These are phyloP conservation scores for Boletus insuetus DNA, from an alignment of 768 basidiomycete species.

Conservation along the genomic window DNA sequence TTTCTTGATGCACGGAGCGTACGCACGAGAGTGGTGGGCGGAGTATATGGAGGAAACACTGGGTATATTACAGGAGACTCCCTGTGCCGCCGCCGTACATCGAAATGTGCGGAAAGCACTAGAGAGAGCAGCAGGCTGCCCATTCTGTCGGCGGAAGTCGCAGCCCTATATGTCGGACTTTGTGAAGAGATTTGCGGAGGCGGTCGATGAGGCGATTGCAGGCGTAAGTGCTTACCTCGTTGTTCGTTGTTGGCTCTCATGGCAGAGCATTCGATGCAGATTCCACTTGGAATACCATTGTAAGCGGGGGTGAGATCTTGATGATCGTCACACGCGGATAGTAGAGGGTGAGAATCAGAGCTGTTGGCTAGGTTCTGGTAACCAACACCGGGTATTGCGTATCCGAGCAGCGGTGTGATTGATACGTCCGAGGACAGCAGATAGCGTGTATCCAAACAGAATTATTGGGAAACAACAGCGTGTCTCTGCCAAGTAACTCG, in stretches of 20 bases:
- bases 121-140: conserved; percentile 13
- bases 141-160: conserved; percentile 20
- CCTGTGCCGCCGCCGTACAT: conserved; percentile 20
- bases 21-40: conserved; percentile 32
- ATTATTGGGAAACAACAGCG: no score
- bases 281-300: conserved; percentile 21
- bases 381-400: background rate
- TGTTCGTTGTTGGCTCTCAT: background rate
- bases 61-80: conserved; percentile 19
- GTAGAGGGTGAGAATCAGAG: background rate
- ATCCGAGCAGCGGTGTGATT: background rate
- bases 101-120: conserved; percentile 17
- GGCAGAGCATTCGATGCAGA: conserved; percentile 4
- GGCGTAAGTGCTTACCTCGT: conserved; percentile 13
- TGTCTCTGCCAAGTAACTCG: no score
- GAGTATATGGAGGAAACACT: conserved; percentile 31
- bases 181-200: conserved; percentile 19
- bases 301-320: background rate
- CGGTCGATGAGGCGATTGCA: conserved; percentile 19
- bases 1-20: conserved; percentile 24
- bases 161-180: conserved; percentile 22
- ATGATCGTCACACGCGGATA: background rate
- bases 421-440: background rate
- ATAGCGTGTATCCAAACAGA: no score
- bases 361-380: background rate